A percentile compares a stretch with the other conserved stretches of the same genome.
These are phyloP conservation scores for Mucor mucedo DNA, from an alignment of 371 early-diverging fungal species.

Conservation along the genomic window DNA sequence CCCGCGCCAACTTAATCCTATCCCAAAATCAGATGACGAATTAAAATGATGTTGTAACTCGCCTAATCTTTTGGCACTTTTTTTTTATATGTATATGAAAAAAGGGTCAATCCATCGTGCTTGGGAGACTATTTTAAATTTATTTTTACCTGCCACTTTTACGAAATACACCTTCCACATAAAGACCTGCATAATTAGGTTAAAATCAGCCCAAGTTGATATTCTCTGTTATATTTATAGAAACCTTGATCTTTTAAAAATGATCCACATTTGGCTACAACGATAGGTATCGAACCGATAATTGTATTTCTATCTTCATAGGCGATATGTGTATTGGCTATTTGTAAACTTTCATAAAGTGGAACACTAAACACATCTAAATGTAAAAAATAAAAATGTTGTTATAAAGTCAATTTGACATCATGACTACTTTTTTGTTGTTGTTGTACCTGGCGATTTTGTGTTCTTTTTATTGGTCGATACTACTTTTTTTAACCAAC, in stretches of 20 bases:
- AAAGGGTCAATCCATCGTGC: not conserved
- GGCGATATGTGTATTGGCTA: slow-evolving; percentile 28
- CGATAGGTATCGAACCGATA: slow-evolving; percentile 49
- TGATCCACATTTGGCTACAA: slow-evolving; percentile 56
- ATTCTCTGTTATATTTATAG: not conserved
- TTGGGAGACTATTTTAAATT: too few relatives aligned
- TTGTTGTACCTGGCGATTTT: slow-evolving; percentile 5
- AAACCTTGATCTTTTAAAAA: slow-evolving; percentile 53
- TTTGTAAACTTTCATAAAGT: slow-evolving; percentile 25
- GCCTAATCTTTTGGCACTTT: slow-evolving; percentile 59
- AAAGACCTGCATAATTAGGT: slow-evolving; percentile 20
- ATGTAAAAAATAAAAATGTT: not conserved
- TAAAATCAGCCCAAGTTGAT: not conserved
- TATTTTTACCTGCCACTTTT: slow-evolving; percentile 33
- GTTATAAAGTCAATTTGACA: not conserved
- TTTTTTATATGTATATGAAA: slow-evolving; percentile 36
- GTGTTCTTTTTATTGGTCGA: slow-evolving; percentile 6
- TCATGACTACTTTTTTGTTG: not conserved
- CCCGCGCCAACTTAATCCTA: slow-evolving; percentile 57
- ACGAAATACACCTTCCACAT: slow-evolving; percentile 40
- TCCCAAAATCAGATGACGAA: slow-evolving; percentile 57
- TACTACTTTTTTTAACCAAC: slow-evolving; percentile 12
- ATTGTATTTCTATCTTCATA: slow-evolving; percentile 26
- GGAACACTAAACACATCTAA: slow-evolving; percentile 31
- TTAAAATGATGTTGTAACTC: slow-evolving; percentile 61